phyloP scores from a whole-genome alignment of 352 stramenopile species.

The Globisporangium nodosum region DNA sequence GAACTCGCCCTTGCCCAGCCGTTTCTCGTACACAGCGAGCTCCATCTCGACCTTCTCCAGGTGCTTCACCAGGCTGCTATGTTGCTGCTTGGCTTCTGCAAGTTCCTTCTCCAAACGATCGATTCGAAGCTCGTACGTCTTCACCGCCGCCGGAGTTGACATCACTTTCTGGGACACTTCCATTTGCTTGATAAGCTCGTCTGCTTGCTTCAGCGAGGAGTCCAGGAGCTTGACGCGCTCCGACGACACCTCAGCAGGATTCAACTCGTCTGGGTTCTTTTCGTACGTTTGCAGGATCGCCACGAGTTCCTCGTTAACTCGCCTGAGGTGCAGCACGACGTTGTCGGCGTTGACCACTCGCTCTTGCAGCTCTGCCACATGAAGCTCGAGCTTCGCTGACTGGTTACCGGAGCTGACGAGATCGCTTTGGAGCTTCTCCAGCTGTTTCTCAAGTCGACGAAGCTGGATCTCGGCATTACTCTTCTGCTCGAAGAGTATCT shows the following conservation, averaged over 20 bases:
- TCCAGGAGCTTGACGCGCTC: slow-evolving; percentile 39
- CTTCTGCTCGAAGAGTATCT: slow-evolving; percentile 56
- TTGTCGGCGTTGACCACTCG: slow-evolving; percentile 31
- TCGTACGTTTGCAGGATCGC: slow-evolving; percentile 62
- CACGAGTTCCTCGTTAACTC: slow-evolving; percentile 54
- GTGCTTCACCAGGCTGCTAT: slow-evolving; percentile 42
- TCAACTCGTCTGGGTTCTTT: slow-evolving; percentile 36
- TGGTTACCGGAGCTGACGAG: slow-evolving; percentile 38
- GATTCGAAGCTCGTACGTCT: slow-evolving; percentile 47
- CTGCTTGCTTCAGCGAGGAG: slow-evolving; percentile 37
- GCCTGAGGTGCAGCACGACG: slow-evolving; percentile 36
- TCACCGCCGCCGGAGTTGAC: slow-evolving; percentile 31
- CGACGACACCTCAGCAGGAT: slow-evolving; percentile 17
- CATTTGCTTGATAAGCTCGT: slow-evolving; percentile 41
- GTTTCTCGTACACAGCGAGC: slow-evolving; percentile 60
- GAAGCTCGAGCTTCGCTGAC: slow-evolving; percentile 40
- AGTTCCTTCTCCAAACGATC: slow-evolving; percentile 43
- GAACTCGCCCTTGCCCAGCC: slow-evolving; percentile 67
- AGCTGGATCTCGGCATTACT: slow-evolving; percentile 43
- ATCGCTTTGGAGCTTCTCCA: slow-evolving; percentile 43
- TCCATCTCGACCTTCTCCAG: slow-evolving; percentile 65
- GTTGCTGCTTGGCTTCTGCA: slow-evolving; percentile 32
- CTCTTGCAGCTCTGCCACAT: slow-evolving; percentile 36
- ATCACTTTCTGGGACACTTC: slow-evolving; percentile 27
- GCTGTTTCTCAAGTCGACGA: slow-evolving; percentile 40